phyloP scores from a whole-genome alignment of 139 green algal species.

The Auxenochlorella protothecoides region DNA sequence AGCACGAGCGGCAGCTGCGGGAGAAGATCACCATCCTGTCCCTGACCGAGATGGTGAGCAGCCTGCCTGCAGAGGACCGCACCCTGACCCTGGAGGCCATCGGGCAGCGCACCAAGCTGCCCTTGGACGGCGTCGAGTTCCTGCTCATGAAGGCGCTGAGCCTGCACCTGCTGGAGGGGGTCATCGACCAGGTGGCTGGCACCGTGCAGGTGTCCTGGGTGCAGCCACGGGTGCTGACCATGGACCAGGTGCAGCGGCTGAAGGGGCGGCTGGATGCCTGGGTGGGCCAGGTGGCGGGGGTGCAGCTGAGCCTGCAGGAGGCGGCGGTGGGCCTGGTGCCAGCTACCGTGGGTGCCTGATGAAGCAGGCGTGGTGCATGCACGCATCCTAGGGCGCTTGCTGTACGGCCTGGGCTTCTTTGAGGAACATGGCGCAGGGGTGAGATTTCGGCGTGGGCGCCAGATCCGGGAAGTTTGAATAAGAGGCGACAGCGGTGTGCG shows the following conservation, averaged over 20 bases:
- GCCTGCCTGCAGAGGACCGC: constrained; percentile 69
- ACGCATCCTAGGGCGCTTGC: too few relatives aligned
- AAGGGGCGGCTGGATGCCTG: constrained; percentile 66
- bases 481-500: too few relatives aligned
- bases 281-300: constrained; percentile 67
- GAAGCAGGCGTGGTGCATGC: not conserved
- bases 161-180: constrained; percentile 82
- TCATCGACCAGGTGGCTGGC: constrained; percentile 76
- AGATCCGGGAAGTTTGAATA: too few relatives aligned
- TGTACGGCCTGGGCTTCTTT: too few relatives aligned
- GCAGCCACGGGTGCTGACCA: constrained; percentile 76
- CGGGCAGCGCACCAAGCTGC: constrained; percentile 71
- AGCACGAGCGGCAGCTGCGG: constrained; percentile 70
- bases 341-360: not conserved
- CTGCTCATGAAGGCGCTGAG: constrained; percentile 95
- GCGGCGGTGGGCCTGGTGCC: constrained; percentile 49
- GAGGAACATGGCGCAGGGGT: too few relatives aligned
- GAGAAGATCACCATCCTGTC: constrained; percentile 95
- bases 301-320: constrained; percentile 45
- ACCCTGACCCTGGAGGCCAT: constrained; percentile 62
- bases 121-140: constrained; percentile 89
- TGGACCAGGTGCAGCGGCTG: constrained; percentile 48
- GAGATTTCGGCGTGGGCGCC: too few relatives aligned
- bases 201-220: constrained; percentile 82
- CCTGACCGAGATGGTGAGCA: constrained; percentile 47